Conservation (phyloP, 805 yeast species). For the Phaffomyces opuntiae region DNA sequence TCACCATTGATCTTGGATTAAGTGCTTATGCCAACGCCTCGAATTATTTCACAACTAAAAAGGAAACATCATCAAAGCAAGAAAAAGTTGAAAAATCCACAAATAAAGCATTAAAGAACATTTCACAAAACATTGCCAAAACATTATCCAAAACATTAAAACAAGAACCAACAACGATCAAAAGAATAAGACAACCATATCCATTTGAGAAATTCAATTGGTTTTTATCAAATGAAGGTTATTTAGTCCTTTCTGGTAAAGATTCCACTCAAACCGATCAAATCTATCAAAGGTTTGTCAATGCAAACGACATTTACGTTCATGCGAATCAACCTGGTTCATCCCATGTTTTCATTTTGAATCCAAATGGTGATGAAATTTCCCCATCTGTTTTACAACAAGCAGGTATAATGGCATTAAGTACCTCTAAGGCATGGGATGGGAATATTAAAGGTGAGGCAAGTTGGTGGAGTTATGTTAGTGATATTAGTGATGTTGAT, state of each 20-base stretch:
- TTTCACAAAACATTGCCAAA: conserved; percentile 66
- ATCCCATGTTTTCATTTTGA: conserved; percentile 71
- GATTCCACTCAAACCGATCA: conserved; percentile 76
- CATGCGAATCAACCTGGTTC: conserved; percentile 70
- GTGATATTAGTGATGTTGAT: conserved; percentile 64
- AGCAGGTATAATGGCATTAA: conserved; percentile 80
- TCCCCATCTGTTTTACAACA: conserved; percentile 87
- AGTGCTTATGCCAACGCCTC: conserved; percentile 90
- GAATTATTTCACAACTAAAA: conserved; percentile 69
- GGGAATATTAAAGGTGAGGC: conserved; percentile 55
- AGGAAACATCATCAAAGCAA: conserved; percentile 70
- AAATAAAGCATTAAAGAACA: conserved; percentile 69
- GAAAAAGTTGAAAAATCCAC: conserved; percentile 75
- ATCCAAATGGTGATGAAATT: conserved; percentile 57
- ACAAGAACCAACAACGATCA: conserved; percentile 46
- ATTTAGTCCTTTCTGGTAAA: conserved; percentile 79
- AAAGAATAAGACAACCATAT: conserved; percentile 59
- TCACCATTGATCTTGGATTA: conserved; percentile 57
- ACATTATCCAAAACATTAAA: conserved; percentile 62
- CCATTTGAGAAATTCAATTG: conserved; percentile 95
- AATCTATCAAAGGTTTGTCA: conserved; percentile 71
- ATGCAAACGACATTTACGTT: conserved; percentile 64
- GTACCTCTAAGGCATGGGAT: conserved; percentile 87
- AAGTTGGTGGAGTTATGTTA: conserved; percentile 77
- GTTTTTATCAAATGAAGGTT: conserved; percentile 90